Percentiles rank a stretch among this genome's conserved stretches.
These are phyloP conservation scores for Biscogniauxia marginata DNA, from an alignment of 2,329 filamentous ascomycete species.

Conservation along the genomic window DNA sequence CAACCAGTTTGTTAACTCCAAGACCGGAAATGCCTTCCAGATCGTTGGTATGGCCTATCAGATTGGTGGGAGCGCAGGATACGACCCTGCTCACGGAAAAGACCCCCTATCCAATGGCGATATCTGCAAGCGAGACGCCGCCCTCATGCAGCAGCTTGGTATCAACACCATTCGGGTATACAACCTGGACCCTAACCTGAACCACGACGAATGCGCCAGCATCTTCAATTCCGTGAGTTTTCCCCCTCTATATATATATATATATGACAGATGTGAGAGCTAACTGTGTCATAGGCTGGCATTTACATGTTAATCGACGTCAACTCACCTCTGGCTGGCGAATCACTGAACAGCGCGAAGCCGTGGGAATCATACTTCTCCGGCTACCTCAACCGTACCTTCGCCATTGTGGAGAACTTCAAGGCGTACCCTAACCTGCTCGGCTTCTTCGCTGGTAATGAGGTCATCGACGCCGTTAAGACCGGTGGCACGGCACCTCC, in stretches of 20 bases:
- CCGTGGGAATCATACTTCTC: slow-evolving; percentile 61
- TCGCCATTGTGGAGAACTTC: slow-evolving; percentile 66
- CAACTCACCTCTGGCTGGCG: slow-evolving; percentile 61
- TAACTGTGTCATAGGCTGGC: slow-evolving; percentile 39
- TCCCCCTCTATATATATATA: too few relatives aligned
- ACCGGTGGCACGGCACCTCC: slow-evolving; percentile 62
- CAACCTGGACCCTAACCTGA: slow-evolving; percentile 63
- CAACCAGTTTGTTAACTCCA: slow-evolving; percentile 58
- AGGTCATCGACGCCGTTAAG: slow-evolving; percentile 67
- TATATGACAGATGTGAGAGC: not conserved
- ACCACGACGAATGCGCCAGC: slow-evolving; percentile 65
- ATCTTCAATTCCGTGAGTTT: slow-evolving; percentile 60
- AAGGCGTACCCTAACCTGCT: slow-evolving; percentile 65
- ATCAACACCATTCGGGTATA: slow-evolving; percentile 70
- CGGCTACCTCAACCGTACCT: slow-evolving; percentile 63
- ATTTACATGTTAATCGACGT: slow-evolving; percentile 70
- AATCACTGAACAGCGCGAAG: slow-evolving; percentile 53
- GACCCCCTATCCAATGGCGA: slow-evolving; percentile 61
- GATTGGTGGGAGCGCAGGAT: slow-evolving; percentile 63
- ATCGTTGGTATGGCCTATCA: slow-evolving; percentile 69
- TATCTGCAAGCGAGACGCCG: slow-evolving; percentile 62
- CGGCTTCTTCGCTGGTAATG: slow-evolving; percentile 77
- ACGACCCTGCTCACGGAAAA: slow-evolving; percentile 51
- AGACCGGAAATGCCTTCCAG: slow-evolving; percentile 60
- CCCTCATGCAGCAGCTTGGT: slow-evolving; percentile 62